These are phyloP conservation scores for Penicillium olsonii DNA, from an alignment of 2,329 filamentous ascomycete species.

Conservation along the genomic window DNA sequence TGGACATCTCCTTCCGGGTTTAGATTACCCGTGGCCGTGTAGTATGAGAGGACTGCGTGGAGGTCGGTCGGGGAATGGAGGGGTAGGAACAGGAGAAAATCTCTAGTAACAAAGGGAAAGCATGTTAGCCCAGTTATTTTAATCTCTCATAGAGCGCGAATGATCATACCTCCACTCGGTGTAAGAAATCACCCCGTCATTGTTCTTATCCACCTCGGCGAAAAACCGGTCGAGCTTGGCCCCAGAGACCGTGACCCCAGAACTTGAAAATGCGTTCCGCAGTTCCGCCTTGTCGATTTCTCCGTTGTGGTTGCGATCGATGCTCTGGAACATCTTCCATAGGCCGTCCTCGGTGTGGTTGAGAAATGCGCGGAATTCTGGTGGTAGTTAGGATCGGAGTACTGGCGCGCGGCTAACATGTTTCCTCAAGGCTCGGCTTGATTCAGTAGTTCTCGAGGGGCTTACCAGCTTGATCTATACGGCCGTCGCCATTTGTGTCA, in stretches of 20 bases:
- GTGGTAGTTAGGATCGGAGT: constrained; percentile 23
- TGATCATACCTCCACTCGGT: constrained; percentile 88
- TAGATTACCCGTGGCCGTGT: constrained; percentile 82
- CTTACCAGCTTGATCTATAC: constrained; percentile 86
- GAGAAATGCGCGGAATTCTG: constrained; percentile 90
- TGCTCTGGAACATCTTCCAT: constrained; percentile 76
- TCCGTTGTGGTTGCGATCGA: constrained; percentile 83
- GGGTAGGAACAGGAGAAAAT: constrained; percentile 89
- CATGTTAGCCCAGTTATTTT: constrained; percentile 9
- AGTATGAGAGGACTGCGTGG: constrained; percentile 84
- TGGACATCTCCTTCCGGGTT: constrained; percentile 92
- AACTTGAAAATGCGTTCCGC: constrained; percentile 71
- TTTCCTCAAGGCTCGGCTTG: constrained; percentile 5
- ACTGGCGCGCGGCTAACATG: constrained; percentile 17
- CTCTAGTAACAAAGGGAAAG: constrained; percentile 53
- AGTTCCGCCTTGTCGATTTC: constrained; percentile 86
- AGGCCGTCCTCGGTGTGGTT: constrained; percentile 84
- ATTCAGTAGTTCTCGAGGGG: constrained; percentile 13
- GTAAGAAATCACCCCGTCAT: constrained; percentile 84
- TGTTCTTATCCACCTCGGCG: constrained; percentile 81
- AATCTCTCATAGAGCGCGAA: constrained; percentile 7
- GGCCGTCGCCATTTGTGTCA: constrained; percentile 83
- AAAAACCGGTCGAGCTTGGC: constrained; percentile 84
- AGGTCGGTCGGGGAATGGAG: constrained; percentile 64
- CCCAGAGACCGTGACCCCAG: constrained; percentile 76